phyloP scores from a whole-genome alignment of 2,329 filamentous ascomycete species.

The Byssoonygena ceratinophila region DNA sequence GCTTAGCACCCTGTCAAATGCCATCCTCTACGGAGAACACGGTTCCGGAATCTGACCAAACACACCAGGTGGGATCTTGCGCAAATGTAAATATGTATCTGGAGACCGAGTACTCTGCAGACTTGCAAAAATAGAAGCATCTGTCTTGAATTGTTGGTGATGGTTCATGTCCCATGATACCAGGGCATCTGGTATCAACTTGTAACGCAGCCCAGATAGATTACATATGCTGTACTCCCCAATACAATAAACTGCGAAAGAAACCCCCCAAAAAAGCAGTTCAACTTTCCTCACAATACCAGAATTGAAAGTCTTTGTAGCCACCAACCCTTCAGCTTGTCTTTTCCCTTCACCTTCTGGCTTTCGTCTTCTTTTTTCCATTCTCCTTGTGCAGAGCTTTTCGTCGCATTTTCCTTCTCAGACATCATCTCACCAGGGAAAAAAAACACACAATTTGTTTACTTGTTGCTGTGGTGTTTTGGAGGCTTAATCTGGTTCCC shows the following conservation, averaged over 20 bases:
- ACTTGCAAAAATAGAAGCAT: too few species aligned
- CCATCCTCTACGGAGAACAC: too few species aligned
- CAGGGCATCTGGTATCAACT: not conserved
- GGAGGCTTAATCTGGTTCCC: slow-evolving; percentile 11
- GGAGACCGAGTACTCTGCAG: too few species aligned
- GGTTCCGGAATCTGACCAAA: too few species aligned
- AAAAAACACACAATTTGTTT: too few species aligned
- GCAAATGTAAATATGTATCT: too few species aligned
- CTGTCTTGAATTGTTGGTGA: not conserved
- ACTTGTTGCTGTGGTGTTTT: slow-evolving; percentile 2
- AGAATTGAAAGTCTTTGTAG: not conserved
- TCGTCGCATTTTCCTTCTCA: not conserved
- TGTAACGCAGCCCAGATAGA: slow-evolving; percentile 7
- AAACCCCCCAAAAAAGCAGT: slow-evolving; percentile 5
- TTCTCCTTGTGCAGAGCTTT: not conserved
- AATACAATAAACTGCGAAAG: slow-evolving; percentile 5
- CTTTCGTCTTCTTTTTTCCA: slow-evolving; percentile 3
- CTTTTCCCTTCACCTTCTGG: slow-evolving; percentile 14
- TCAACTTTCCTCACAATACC: not conserved
- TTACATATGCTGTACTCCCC: slow-evolving; percentile 10
- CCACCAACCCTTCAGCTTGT: not conserved
- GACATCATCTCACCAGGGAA: not conserved
- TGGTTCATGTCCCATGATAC: not conserved
- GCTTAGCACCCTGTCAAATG: not conserved
- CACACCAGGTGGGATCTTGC: too few species aligned